Conservation (phyloP, 306 rosid genomes). For the Mimosa pudica region DNA sequence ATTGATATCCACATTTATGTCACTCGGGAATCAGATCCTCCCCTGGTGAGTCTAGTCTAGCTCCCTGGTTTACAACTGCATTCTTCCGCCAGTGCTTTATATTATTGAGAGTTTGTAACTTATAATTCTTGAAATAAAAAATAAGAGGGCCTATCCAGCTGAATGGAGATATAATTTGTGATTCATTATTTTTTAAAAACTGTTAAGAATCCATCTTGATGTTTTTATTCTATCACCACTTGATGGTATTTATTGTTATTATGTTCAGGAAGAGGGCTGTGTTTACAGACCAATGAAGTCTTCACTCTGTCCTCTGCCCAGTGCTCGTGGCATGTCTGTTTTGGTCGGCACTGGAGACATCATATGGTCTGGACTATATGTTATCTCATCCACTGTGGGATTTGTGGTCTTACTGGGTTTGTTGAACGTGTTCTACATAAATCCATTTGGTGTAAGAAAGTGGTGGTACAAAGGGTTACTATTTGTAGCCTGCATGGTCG, state of each 20-base stretch:
- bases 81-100: conserved; percentile 8
- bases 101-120: neutral
- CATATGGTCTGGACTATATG: conserved; percentile 79
- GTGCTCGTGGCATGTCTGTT: conserved; percentile 59
- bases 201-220: neutral
- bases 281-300: conserved; percentile 40
- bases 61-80: conserved; percentile 20
- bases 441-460: conserved; percentile 49
- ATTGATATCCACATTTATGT: conserved; percentile 62
- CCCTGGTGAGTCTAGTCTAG: conserved; percentile 63
- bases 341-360: conserved; percentile 84
- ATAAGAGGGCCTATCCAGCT: neutral
- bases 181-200: neutral
- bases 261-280: conserved; percentile 74
- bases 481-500: conserved; percentile 62
- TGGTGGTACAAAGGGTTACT: conserved; percentile 95
- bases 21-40: conserved; percentile 81
- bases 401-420: conserved; percentile 54
- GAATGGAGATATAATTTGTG: neutral
- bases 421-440: conserved; percentile 62
- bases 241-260: conserved; percentile 32
- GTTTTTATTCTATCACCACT: conserved; percentile 1
- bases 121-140: neutral
- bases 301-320: conserved; percentile 51
- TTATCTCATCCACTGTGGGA: conserved; percentile 69